phyloP scores from a whole-genome alignment of 2,329 filamentous ascomycete genomes.

The Ophiostoma angusticollis region DNA sequence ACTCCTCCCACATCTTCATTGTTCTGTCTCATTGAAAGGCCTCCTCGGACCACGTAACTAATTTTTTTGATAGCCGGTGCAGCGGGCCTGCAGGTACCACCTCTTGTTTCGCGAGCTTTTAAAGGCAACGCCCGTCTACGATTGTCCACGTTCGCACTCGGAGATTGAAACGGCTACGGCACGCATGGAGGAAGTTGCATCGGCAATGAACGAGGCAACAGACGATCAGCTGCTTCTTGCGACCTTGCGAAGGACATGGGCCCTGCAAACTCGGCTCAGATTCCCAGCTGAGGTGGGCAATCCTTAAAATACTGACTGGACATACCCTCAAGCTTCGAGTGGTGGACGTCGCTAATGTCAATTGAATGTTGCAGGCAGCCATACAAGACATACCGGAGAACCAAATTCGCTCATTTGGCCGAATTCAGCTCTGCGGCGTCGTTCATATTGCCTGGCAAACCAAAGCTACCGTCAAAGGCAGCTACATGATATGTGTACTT shows the following conservation, averaged over 20 bases:
- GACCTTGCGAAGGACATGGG: slow-evolving; percentile 68
- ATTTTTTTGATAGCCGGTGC: slow-evolving; percentile 83
- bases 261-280: slow-evolving; percentile 67
- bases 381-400: slow-evolving; percentile 39
- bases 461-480: slow-evolving; percentile 52
- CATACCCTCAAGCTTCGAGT: too few species aligned
- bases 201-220: slow-evolving; percentile 73
- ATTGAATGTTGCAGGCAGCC: too few species aligned
- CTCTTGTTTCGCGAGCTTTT: slow-evolving; percentile 74
- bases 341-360: neutral
- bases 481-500: slow-evolving; percentile 76
- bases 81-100: slow-evolving; percentile 83
- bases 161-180: slow-evolving; percentile 63
- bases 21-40: too few species aligned
- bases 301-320: neutral
- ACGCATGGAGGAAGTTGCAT: slow-evolving; percentile 59
- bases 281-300: slow-evolving; percentile 55
- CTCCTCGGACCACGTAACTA: too few species aligned
- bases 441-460: slow-evolving; percentile 75
- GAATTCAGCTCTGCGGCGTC: slow-evolving; percentile 68
- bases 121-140: slow-evolving; percentile 68
- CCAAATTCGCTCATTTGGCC: slow-evolving; percentile 67
- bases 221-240: slow-evolving; percentile 58
- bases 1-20: too few species aligned
- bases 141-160: slow-evolving; percentile 73